phyloP scores from a whole-genome alignment of 129 eudicot species.

The Lactuca saligna region DNA sequence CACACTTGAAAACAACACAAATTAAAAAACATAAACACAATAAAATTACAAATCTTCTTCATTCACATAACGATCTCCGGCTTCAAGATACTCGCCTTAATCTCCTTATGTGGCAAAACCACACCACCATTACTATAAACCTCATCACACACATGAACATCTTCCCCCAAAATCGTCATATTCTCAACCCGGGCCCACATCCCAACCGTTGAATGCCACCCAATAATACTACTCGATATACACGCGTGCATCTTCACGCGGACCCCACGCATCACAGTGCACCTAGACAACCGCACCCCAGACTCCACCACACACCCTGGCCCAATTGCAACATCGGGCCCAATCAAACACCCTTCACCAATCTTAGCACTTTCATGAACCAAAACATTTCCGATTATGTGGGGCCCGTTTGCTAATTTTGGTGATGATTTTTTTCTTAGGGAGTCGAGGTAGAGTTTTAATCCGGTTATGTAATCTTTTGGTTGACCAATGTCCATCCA shows the following conservation, averaged over 20 bases:
- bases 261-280: conserved; percentile 93
- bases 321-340: conserved; percentile 92
- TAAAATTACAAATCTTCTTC: conserved; percentile 10
- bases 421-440: conserved; percentile 60
- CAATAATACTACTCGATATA: conserved; percentile 71
- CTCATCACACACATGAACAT: conserved; percentile 91
- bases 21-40: background rate
- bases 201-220: conserved; percentile 96
- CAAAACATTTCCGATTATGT: conserved; percentile 73
- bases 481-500: conserved; percentile 99
- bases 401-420: conserved; percentile 55
- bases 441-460: conserved; percentile 78
- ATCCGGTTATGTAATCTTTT: conserved; percentile 77
- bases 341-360: conserved; percentile 88
- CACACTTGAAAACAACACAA: background rate
- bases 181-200: conserved; percentile 92
- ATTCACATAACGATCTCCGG: conserved; percentile 91
- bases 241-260: conserved; percentile 83
- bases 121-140: conserved; percentile 91
- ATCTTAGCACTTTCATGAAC: conserved; percentile 80
- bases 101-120: conserved; percentile 95
- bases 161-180: conserved; percentile 91
- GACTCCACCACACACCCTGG: conserved; percentile 88
- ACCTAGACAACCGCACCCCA: conserved; percentile 80
- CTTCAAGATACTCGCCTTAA: conserved; percentile 83